A percentile compares a stretch with the other conserved stretches of the same genome.
Evolutionary conservation across 2,329 filamentous ascomycete genomes (phyloP).

Genomic region (Phyllosticta paracitricarpa): DNA sequence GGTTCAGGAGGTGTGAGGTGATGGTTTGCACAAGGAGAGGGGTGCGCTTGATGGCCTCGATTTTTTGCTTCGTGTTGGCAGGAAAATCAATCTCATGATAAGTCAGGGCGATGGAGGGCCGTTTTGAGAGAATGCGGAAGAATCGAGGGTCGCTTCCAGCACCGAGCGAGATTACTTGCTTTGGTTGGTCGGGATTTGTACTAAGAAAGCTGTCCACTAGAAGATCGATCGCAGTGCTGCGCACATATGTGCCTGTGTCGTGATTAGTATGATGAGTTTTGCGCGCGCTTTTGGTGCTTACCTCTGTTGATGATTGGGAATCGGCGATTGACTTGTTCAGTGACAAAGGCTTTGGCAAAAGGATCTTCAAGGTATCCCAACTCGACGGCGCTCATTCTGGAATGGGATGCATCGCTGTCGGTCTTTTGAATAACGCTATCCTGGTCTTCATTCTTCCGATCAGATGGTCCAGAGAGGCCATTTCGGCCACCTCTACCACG

Average conservation of each 20-base stretch:
- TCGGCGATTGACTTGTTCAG: constrained; percentile 48
- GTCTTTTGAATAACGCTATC: constrained; percentile 79
- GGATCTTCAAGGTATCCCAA: constrained; percentile 76
- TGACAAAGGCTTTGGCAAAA: constrained; percentile 63
- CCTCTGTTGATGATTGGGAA: constrained; percentile 93
- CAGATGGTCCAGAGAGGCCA: constrained; percentile 6
- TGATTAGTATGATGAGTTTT: not conserved
- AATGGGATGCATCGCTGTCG: constrained; percentile 83
- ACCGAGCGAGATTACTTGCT: constrained; percentile 84
- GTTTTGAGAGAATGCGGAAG: constrained; percentile 57
- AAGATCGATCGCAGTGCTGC: constrained; percentile 71
- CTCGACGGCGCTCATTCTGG: constrained; percentile 77
- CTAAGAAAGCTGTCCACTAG: constrained; percentile 65
- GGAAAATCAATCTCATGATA: constrained; percentile 95
- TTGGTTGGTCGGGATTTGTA: constrained; percentile 28
- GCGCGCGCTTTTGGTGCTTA: constrained; percentile 27
- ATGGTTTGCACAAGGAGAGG: constrained; percentile 16
- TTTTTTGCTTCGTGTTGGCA: constrained; percentile 59
- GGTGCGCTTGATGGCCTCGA: constrained; percentile 31
- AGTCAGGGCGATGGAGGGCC: constrained; percentile 40
- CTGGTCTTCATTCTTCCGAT: constrained; percentile 29
- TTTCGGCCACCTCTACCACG: constrained; percentile 32
- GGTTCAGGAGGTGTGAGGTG: constrained; percentile 21
- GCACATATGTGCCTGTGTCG: constrained; percentile 72
- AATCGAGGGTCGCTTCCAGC: constrained; percentile 88